Conservation (phyloP, 2,329 filamentous ascomycete species). For the Fusarium marasasianum region DNA sequence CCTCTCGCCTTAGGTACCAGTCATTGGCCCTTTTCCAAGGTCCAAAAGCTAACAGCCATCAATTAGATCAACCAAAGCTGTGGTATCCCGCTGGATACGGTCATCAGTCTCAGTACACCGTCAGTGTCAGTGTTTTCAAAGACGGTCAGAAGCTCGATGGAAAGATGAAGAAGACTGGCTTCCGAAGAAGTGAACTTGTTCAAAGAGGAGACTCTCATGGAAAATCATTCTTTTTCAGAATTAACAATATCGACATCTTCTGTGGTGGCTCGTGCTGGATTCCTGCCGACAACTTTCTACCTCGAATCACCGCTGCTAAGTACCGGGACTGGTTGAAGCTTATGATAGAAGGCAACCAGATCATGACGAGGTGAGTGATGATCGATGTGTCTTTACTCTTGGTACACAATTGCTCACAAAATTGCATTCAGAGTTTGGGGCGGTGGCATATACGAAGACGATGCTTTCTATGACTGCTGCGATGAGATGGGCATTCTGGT, state of each 20-base stretch:
- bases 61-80: not conserved
- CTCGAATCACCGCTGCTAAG: not conserved
- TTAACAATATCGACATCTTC: not conserved
- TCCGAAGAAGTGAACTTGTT: not conserved
- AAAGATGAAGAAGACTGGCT: not conserved
- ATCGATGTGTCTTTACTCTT: not conserved
- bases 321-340: not conserved
- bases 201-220: not conserved
- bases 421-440: not conserved
- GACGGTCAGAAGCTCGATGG: not conserved
- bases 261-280: not conserved
- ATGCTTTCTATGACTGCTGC: not conserved
- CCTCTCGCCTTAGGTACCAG: not conserved
- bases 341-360: not conserved
- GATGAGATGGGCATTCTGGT: not conserved
- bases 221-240: not conserved
- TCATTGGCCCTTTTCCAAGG: not conserved
- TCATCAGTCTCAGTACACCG: not conserved
- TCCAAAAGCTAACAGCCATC: not conserved
- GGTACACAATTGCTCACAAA: not conserved
- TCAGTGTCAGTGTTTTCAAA: not conserved
- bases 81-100: slow-evolving; percentile 1
- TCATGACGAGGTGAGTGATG: not conserved
- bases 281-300: not conserved
- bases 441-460: not conserved